A percentile compares a stretch with the other conserved stretches of the same genome.
These are phyloP conservation scores for Nymphaea thermarum DNA, from an alignment of 164 flowering plant genomes.

Conservation along the genomic window DNA sequence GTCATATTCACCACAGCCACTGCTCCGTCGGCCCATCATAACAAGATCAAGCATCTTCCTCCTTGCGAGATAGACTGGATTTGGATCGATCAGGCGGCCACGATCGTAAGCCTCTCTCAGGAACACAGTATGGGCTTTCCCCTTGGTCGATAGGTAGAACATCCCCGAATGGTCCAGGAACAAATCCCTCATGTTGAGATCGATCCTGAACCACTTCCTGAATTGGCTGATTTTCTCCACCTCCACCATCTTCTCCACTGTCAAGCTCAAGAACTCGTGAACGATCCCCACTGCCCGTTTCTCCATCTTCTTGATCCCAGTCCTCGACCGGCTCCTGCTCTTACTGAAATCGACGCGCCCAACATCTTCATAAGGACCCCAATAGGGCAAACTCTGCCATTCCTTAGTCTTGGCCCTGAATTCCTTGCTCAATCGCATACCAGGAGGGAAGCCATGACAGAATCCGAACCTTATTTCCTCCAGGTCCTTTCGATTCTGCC, in stretches of 20 bases:
- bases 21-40: slow-evolving; percentile 46
- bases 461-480: slow-evolving; percentile 40
- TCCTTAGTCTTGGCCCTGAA: slow-evolving; percentile 64
- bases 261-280: slow-evolving; percentile 86
- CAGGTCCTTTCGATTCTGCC: slow-evolving; percentile 37
- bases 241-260: slow-evolving; percentile 70
- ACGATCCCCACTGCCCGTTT: slow-evolving; percentile 77
- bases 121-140: slow-evolving; percentile 69
- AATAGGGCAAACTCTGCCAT: slow-evolving; percentile 67
- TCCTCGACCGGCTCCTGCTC: slow-evolving; percentile 16
- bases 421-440: slow-evolving; percentile 68
- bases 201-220: slow-evolving; percentile 76
- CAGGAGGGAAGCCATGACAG: slow-evolving; percentile 64
- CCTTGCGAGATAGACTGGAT: slow-evolving; percentile 66
- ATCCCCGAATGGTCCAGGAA: slow-evolving; percentile 90
- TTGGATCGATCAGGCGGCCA: slow-evolving; percentile 57
- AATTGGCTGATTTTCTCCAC: slow-evolving; percentile 97
- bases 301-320: slow-evolving; percentile 39
- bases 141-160: slow-evolving; percentile 74
- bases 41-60: slow-evolving; percentile 85
- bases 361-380: slow-evolving; percentile 69
- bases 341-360: slow-evolving; percentile 14
- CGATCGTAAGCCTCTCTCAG: slow-evolving; percentile 78
- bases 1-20: slow-evolving; percentile 3
- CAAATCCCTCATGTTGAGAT: slow-evolving; percentile 73